These are phyloP conservation scores for Thelonectria rubi DNA, from an alignment of 2,329 filamentous ascomycete genomes.

Conservation along the genomic window DNA sequence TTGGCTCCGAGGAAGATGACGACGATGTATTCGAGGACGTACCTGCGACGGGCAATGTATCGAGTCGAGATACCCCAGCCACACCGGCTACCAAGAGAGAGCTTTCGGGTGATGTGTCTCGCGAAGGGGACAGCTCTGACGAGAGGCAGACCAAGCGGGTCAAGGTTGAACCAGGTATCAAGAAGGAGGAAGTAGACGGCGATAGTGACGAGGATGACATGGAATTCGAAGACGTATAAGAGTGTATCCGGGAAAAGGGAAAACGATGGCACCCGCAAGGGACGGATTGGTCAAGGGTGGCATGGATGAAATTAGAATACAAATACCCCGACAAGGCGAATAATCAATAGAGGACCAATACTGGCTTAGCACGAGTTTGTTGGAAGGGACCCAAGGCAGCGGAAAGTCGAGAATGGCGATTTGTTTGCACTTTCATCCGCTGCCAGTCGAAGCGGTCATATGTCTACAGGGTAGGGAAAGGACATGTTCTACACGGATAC, in stretches of 20 bases:
- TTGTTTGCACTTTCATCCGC: not conserved
- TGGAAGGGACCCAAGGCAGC: not conserved
- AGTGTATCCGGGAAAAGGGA: not conserved
- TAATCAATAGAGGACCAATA: slow-evolving; percentile 15
- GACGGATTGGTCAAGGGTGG: not conserved
- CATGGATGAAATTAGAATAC: slow-evolving; percentile 1
- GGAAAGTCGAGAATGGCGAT: not conserved
- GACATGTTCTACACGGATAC: too few relatives aligned
- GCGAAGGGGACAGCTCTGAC: slow-evolving; percentile 47
- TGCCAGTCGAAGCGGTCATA: not conserved
- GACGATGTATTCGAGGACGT: slow-evolving; percentile 62
- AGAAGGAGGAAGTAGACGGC: slow-evolving; percentile 58
- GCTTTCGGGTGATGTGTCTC: slow-evolving; percentile 40
- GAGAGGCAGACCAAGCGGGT: slow-evolving; percentile 66
- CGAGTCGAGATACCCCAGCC: slow-evolving; percentile 45
- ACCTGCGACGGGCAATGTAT: slow-evolving; percentile 49
- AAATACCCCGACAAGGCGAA: slow-evolving; percentile 17
- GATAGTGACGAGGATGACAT: slow-evolving; percentile 57
- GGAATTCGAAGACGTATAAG: slow-evolving; percentile 67
- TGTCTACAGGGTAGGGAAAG: not conserved
- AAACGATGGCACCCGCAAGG: not conserved
- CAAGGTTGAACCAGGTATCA: slow-evolving; percentile 64
- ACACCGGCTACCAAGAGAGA: slow-evolving; percentile 49
- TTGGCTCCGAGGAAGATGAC: slow-evolving; percentile 51
- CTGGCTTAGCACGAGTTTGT: not conserved